A percentile compares a stretch with the other conserved stretches of the same genome.
Evolutionary conservation across 1,284 basidiomycete species (phyloP).

Genomic region (Pseudozyma sp.): DNA sequence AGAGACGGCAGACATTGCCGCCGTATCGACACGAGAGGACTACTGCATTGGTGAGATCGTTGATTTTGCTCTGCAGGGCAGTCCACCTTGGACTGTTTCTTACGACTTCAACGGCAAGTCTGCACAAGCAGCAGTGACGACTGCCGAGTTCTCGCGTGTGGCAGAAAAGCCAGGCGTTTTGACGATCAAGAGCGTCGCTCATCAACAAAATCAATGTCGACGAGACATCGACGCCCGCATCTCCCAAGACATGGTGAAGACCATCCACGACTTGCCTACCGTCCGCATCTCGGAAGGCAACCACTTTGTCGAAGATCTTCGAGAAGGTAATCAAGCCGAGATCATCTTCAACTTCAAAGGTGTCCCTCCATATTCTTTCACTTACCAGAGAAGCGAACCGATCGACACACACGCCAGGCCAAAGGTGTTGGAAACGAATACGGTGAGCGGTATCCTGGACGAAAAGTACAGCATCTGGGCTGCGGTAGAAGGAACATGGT

Average conservation of each 20-base stretch:
- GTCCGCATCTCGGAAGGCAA: slow-evolving; percentile 88
- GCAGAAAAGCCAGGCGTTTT: slow-evolving; percentile 86
- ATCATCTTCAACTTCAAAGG: slow-evolving; percentile 89
- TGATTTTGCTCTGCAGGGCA: slow-evolving; percentile 93
- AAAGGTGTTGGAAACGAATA: slow-evolving; percentile 64
- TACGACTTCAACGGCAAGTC: slow-evolving; percentile 84
- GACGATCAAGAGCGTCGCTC: slow-evolving; percentile 83
- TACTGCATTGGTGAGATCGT: slow-evolving; percentile 91
- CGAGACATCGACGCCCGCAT: slow-evolving; percentile 70
- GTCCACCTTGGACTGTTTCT: slow-evolving; percentile 93
- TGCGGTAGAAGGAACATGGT: slow-evolving; percentile 85
- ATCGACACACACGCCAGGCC: slow-evolving; percentile 62
- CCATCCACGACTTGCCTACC: slow-evolving; percentile 84
- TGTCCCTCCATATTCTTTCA: slow-evolving; percentile 92
- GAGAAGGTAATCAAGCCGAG: slow-evolving; percentile 84
- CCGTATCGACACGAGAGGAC: slow-evolving; percentile 81
- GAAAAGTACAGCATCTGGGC: slow-evolving; percentile 88
- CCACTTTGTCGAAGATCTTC: slow-evolving; percentile 83
- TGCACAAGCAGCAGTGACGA: slow-evolving; percentile 80
- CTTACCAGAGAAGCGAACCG: slow-evolving; percentile 69
- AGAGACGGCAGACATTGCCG: slow-evolving; percentile 90
- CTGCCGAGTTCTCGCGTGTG: slow-evolving; percentile 83
- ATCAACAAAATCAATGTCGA: slow-evolving; percentile 72
- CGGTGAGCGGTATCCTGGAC: slow-evolving; percentile 77
- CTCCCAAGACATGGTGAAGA: slow-evolving; percentile 73